Evolutionary conservation across 2,329 filamentous ascomycete genomes (phyloP), one percentile per base, ranked within the genome.

Genomic region (Neoarthrinium moseri): DNA sequence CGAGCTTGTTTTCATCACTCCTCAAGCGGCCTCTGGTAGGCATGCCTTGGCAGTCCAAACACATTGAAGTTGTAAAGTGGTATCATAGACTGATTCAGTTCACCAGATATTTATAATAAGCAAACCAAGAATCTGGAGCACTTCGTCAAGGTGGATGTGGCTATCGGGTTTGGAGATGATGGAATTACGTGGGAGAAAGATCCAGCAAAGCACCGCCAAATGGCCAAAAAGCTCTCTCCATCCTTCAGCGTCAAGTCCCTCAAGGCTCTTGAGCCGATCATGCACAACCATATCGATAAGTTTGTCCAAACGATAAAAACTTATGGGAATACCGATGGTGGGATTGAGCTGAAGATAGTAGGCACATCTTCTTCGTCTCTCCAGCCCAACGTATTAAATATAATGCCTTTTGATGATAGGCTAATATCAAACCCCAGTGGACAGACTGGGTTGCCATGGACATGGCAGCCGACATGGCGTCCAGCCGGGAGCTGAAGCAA

Each of bases 381-480:
- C 15, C 13, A 6, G 10, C 3, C 33, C 22, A 12, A 38, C 17
- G 23, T n/a, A n/a, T n/a, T n/a, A n/a, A n/a, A n/a, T n/a, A n/a
- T n/a, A n/a, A n/a, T n/a, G n/a, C n/a, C n/a, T n/a, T n/a, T n/a
- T n/a, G 22, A 21, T 21, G 8, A 17, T 13, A 39, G 13, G n/a
- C 23, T 17, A 37, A 13, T 32, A 27, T 17, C 18, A 38, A 18
- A 20, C 32, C 48, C 1, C 45, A 46, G 2, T 60, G 57, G 55
- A 38, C 43, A n/a, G 48, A 56, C 13, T 58, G 56, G 56, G 6
- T 55, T 17, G 45, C 34, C 32, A 42, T 58, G 11, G 57, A 60
- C 33, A 50, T 60, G 11, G 47, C 54, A 1, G 55, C 55, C 2
- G 56, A 60, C 10, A 49, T 57, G 51, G 49, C 56, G 0, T 59